phyloP scores from a whole-genome alignment of 805 yeast species.

The Teunomyces panamensis region DNA sequence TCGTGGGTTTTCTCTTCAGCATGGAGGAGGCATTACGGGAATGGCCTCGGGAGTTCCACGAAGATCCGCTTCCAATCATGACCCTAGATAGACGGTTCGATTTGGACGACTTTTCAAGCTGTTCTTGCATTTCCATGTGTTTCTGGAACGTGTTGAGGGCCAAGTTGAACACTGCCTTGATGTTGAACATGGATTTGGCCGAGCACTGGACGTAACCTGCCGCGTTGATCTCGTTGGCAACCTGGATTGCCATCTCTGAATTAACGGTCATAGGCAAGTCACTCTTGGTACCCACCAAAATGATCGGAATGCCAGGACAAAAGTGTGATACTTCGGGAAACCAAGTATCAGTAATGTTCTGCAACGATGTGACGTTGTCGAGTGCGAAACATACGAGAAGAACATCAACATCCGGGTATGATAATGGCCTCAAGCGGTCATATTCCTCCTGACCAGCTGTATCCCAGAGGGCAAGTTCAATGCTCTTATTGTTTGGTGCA shows the following conservation, averaged over 20 bases:
- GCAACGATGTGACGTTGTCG: constrained; percentile 58
- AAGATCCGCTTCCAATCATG: constrained; percentile 20
- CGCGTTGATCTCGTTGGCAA: constrained; percentile 65
- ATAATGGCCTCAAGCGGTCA: constrained; percentile 72
- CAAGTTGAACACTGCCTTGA: constrained; percentile 63
- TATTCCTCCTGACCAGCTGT: constrained; percentile 91
- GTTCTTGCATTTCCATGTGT: constrained; percentile 34
- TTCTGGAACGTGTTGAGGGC: constrained; percentile 46
- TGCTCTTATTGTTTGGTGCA: constrained; percentile 69
- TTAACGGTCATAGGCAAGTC: constrained; percentile 49
- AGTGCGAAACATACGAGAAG: constrained; percentile 74
- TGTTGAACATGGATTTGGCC: constrained; percentile 65
- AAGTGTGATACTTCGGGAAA: constrained; percentile 80
- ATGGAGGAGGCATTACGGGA: constrained; percentile 21
- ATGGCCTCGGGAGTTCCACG: constrained; percentile 12
- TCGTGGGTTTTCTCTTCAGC: constrained; percentile 28
- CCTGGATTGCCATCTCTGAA: constrained; percentile 47
- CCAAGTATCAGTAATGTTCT: constrained; percentile 80
- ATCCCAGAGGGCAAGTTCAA: constrained; percentile 81
- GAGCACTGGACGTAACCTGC: constrained; percentile 76
- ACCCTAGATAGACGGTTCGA: constrained; percentile 34
- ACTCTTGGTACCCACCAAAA: constrained; percentile 79
- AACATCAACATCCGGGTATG: constrained; percentile 77
- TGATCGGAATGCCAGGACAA: constrained; percentile 74
- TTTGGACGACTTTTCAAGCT: constrained; percentile 29